A percentile compares a stretch with the other conserved stretches of the same genome.
Conservation (phyloP, 345 rosid genomes). For the Erucastrum elatum region DNA sequence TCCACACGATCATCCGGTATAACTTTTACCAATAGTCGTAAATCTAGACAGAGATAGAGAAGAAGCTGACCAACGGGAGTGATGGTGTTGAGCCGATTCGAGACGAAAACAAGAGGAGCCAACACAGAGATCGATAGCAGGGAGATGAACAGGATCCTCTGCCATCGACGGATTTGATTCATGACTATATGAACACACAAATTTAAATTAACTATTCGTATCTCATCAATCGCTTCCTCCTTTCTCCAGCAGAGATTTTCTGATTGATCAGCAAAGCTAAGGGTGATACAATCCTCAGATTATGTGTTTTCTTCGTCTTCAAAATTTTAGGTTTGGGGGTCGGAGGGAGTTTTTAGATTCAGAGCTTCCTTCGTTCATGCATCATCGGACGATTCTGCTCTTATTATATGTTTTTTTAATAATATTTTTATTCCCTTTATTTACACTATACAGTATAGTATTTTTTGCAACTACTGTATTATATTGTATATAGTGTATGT, state of each 20-base stretch:
- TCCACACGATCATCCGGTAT: slow-evolving; percentile 8
- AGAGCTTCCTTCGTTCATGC: slow-evolving; percentile 42
- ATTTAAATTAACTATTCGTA: not conserved
- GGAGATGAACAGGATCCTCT: slow-evolving; percentile 82
- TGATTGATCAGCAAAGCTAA: slow-evolving; percentile 41
- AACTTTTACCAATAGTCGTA: not conserved
- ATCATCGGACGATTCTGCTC: slow-evolving; percentile 31
- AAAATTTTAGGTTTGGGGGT: slow-evolving; percentile 18
- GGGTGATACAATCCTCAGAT: not conserved
- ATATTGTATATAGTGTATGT: not conserved
- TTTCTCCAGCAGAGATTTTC: slow-evolving; percentile 40
- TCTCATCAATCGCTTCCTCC: slow-evolving; percentile 40
- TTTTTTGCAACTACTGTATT: no score
- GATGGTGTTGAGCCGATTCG: slow-evolving; percentile 53
- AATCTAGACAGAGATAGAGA: not conserved
- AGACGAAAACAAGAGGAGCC: slow-evolving; percentile 71
- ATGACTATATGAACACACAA: slow-evolving; percentile 45
- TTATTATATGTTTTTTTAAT: slow-evolving; percentile 5
- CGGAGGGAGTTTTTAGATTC: slow-evolving; percentile 17
- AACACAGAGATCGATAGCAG: slow-evolving; percentile 67
- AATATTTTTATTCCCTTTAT: not conserved
- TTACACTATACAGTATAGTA: not conserved
- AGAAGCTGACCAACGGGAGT: slow-evolving; percentile 54
- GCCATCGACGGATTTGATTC: slow-evolving; percentile 70
- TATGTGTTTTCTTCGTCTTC: not conserved